Evolutionary conservation across 2,329 filamentous ascomycete genomes (phyloP), one percentile per base, ranked within the genome.

Genomic region (Amauroascus niger): DNA sequence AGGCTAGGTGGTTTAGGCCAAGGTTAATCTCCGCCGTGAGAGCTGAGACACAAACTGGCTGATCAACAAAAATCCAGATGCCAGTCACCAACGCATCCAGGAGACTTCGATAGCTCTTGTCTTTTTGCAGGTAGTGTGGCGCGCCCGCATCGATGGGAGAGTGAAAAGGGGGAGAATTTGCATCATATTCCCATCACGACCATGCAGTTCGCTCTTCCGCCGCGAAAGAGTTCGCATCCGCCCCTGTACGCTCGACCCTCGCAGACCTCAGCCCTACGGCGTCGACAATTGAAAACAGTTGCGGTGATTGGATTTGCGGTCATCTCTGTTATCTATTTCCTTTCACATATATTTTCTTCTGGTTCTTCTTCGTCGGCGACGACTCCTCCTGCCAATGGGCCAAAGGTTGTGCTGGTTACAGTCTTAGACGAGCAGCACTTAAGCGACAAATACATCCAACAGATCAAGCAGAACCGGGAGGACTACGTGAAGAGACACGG

Each of bases 141-240:
- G 30, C 40, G 24, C 20, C 20, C 33, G 46, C 50, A 32, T 49
- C 39, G 48, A 54, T 53, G 51, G 51, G 33, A 43, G 33, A 37
- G 37, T 53, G 43, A 51, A 49, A 39, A 47, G 24, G 51, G 46
- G 28, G 13, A 45, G 35, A 47, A 33, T 16, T 44, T 33, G 20
- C 7, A 33, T 43, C 20, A 26, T 6, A 35, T 41, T 40, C 28
- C 9, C 22, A 30, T 40, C 24, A 39, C 50, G 32, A 53, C 43
- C 51, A 93, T 95, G 88, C 90, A 95, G 70, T 89, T 91, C 76
- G 88, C 90, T 59, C 83, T 94, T 63, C 89, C 89, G 53, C 81
- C 88, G 64, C 85, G 89, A 69, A 95, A 91, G 73, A 82, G 80
- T 65, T 91, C 87, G 60, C 82, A 85, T 65, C 81, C 86, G 60